Conservation (phyloP, 2,329 filamentous ascomycete species). For the Paramyrothecium roridum region DNA sequence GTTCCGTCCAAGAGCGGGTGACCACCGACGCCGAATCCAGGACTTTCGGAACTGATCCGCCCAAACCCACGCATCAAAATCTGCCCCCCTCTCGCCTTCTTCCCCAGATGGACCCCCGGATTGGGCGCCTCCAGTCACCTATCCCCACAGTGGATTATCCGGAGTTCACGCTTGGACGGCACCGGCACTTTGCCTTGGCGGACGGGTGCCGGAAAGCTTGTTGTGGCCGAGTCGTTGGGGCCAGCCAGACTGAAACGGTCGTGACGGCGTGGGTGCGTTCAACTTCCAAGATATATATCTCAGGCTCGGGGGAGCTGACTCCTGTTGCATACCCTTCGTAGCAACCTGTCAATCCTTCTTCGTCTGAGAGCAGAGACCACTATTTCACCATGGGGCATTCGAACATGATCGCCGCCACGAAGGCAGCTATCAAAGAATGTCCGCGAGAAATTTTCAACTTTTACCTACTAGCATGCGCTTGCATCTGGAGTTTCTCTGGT, state of each 20-base stretch:
- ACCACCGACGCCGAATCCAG: no score
- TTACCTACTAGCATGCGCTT: conserved; percentile 20
- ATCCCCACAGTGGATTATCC: no score
- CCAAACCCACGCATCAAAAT: no score
- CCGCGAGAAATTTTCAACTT: conserved; percentile 24
- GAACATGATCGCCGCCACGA: conserved; percentile 21
- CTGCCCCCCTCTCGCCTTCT: no score
- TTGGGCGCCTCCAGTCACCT: background rate
- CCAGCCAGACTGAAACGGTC: no score
- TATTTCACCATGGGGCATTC: conserved; percentile 10
- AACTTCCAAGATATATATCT: background rate
- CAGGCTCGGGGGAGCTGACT: background rate
- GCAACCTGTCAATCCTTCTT: no score
- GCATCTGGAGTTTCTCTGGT: conserved; percentile 23
- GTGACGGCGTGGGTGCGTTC: no score
- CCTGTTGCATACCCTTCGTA: background rate
- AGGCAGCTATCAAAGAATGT: conserved; percentile 17
- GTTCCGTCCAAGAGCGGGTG: no score
- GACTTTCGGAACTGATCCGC: no score
- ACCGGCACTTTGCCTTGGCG: background rate
- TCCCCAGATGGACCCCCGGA: background rate
- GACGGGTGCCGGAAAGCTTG: background rate
- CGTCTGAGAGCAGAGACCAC: background rate
- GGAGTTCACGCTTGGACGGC: background rate
- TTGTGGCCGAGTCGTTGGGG: background rate